Conservation (phyloP, 2,329 filamentous ascomycete species). For the Leptographium lundbergii region DNA sequence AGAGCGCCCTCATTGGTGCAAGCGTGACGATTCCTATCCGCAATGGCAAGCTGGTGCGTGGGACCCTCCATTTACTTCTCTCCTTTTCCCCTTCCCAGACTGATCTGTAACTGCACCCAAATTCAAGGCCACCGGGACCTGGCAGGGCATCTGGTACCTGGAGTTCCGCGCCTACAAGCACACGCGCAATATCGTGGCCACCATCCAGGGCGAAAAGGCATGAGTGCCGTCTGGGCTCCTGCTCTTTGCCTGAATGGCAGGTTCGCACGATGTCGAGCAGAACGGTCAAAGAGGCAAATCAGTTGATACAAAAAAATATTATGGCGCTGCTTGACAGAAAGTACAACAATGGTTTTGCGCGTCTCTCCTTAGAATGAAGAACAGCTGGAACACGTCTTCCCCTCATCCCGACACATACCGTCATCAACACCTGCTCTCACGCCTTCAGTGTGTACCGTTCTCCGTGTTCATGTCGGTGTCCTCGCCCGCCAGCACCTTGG, state of each 20-base stretch:
- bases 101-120: neutral
- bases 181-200: slow-evolving; percentile 72
- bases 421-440: neutral
- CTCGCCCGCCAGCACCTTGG: slow-evolving; percentile 52
- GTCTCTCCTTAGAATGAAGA: neutral
- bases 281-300: neutral
- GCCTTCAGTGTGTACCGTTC: slow-evolving; percentile 20
- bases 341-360: neutral
- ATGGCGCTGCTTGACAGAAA: neutral
- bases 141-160: slow-evolving; percentile 89
- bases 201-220: slow-evolving; percentile 74
- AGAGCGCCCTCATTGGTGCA: slow-evolving; percentile 77
- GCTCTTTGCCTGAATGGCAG: too few relatives aligned
- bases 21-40: slow-evolving; percentile 85
- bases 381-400: neutral
- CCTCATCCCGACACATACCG: neutral
- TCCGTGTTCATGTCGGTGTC: slow-evolving; percentile 47
- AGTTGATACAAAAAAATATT: neutral
- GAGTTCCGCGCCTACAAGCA: slow-evolving; percentile 75
- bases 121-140: slow-evolving; percentile 48
- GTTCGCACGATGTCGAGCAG: neutral
- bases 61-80: neutral
- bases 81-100: neutral
- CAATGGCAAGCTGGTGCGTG: slow-evolving; percentile 59
- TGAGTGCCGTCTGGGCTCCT: neutral